phyloP scores from a whole-genome alignment of 768 basidiomycete species.

The Russula griseocarnosa region DNA sequence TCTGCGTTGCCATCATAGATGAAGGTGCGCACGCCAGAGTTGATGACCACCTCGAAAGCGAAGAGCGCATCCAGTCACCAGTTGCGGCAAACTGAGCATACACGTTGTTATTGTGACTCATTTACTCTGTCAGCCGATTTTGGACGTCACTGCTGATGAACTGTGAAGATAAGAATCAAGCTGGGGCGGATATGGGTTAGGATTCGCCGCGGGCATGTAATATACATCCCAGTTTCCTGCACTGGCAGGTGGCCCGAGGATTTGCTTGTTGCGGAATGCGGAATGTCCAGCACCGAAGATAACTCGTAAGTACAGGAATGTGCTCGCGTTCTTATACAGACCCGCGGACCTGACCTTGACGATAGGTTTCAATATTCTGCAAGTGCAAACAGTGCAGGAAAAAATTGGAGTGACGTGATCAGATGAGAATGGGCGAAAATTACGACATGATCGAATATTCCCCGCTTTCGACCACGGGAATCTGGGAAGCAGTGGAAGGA shows the following conservation, averaged over 20 bases:
- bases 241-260: conserved; percentile 32
- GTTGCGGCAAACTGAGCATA: conserved; percentile 48
- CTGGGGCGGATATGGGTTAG: conserved; percentile 48
- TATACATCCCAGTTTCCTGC: conserved; percentile 53
- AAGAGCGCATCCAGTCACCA: conserved; percentile 57
- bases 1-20: conserved; percentile 60
- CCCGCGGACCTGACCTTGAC: no score
- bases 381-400: no score
- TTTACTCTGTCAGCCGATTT: conserved; percentile 44
- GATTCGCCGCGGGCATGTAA: conserved; percentile 43
- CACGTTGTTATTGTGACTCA: conserved; percentile 39
- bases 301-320: no score
- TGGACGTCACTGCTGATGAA: conserved; percentile 34
- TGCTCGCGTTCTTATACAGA: no score
- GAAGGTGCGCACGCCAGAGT: conserved; percentile 53
- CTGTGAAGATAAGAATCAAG: conserved; percentile 34
- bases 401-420: no score
- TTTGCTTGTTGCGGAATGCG: conserved; percentile 56
- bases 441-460: no score
- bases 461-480: no score
- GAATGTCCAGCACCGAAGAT: no score
- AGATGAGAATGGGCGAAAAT: no score
- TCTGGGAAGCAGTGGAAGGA: no score
- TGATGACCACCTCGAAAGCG: conserved; percentile 49
- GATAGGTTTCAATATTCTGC: no score